Evolutionary conservation across 2,329 filamentous ascomycete species (phyloP), one percentile per base, ranked within the genome.

Genomic region (Tolypocladium endophyticum): DNA sequence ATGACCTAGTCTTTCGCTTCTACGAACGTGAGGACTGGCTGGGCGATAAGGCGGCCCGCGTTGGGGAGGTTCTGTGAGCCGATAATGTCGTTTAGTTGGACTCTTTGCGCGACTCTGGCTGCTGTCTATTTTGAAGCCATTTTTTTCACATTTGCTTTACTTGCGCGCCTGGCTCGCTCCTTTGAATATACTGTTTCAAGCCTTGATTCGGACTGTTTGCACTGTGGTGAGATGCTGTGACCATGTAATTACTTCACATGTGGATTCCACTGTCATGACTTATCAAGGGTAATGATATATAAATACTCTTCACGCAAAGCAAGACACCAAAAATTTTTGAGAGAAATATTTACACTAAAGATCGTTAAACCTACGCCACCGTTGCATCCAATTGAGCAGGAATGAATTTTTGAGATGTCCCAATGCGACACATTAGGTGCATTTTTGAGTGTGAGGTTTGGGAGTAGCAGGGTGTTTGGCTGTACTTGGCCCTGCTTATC

Each of bases 1-100:
- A 99, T 71, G 92, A 97, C 73, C 81, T 99, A 43, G 88, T 99
- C 54, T 99, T 99, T 78, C 85, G 93, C 61, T 97, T 95, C 80
- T 99, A 96, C 71, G 92, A 97, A 78, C 85, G 90, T 61, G 86
- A 96, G 65, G 93, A 89, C 68, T 97, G 84, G 83, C 72, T 75
- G 55, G 81, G 81, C 14, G 76, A 78, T 14, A 80, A 79, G 63
- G 73, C 71, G 30, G 79, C 82, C 11, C 74, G 81, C 36, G 79
- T 85, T 55, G 82, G 82, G 20, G 82, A 85, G 72, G 74, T 78
- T 59, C 67, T 76, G 61, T 75, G 64, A 64, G 36, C 23, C 16
- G 23, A 53, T 7, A 11, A 23, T 12, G 9, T n/a, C 30, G 30
- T 23, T 36, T 36, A 35, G 50, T 35, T 35, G n/a, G 30, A 20